A percentile compares a stretch with the other conserved stretches of the same genome.
These are phyloP conservation scores for Sinapis alba DNA, from an alignment of 441 rosid species.

Conservation along the genomic window DNA sequence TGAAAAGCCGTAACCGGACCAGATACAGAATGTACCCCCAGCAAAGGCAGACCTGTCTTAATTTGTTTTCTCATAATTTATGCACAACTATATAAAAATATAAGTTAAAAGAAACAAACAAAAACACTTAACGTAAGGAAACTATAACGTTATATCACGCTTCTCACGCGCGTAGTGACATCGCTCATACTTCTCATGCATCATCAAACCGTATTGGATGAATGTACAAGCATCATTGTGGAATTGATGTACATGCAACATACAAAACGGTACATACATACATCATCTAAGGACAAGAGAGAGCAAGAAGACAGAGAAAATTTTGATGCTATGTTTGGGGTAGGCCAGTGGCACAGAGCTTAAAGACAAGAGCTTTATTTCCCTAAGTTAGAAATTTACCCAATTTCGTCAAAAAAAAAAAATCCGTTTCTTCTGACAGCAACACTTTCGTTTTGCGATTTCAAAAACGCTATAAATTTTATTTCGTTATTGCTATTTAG, in stretches of 20 bases:
- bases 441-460: conserved; percentile 28
- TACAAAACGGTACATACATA: conserved; percentile 5
- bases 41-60: conserved; percentile 23
- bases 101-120: neutral
- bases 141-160: conserved; percentile 15
- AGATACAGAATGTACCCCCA: conserved; percentile 24
- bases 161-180: conserved; percentile 27
- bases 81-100: neutral
- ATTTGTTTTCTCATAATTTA: conserved; percentile 12
- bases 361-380: conserved; percentile 26
- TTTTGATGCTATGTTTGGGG: conserved; percentile 32
- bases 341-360: conserved; percentile 30
- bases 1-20: conserved; percentile 1
- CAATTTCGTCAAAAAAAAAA: conserved; percentile 27
- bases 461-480: neutral
- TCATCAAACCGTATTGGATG: neutral
- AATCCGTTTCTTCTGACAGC: conserved; percentile 32
- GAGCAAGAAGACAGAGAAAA: neutral
- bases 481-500: neutral
- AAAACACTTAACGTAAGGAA: neutral
- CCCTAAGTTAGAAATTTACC: conserved; percentile 12
- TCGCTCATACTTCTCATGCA: conserved; percentile 20
- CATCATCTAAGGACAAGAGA: conserved; percentile 19
- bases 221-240: neutral
- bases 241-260: neutral